Evolutionary conservation across 1,139 yeast species (phyloP).

Genomic region (Blastobotrys aristatus): DNA sequence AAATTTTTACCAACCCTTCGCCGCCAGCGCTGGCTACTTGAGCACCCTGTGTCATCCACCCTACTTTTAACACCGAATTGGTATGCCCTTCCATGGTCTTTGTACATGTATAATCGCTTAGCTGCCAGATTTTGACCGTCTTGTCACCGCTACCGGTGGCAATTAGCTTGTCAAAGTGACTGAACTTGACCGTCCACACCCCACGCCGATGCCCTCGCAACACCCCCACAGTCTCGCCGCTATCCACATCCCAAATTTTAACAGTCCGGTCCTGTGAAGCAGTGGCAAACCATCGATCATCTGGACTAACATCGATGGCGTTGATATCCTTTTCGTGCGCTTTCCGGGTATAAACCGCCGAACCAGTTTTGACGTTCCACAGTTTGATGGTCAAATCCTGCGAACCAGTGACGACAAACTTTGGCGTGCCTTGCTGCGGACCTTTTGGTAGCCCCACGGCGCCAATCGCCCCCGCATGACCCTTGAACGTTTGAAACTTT

Average conservation of each 20-base stretch:
- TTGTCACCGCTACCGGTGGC: conserved; percentile 86
- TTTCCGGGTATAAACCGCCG: conserved; percentile 80
- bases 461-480: conserved; percentile 84
- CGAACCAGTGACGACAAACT: conserved; percentile 77
- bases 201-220: conserved; percentile 91
- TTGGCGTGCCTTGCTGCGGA: conserved; percentile 47
- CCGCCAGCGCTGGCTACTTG: conserved; percentile 86
- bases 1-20: conserved; percentile 85
- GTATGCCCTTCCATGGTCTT: conserved; percentile 93
- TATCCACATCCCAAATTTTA: conserved; percentile 77
- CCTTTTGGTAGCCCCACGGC: conserved; percentile 71
- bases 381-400: conserved; percentile 85
- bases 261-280: conserved; percentile 95
- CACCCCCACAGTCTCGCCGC: conserved; percentile 82
- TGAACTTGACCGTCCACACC: conserved; percentile 84
- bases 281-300: conserved; percentile 81
- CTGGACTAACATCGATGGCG: conserved; percentile 80
- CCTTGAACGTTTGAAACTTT: conserved; percentile 43
- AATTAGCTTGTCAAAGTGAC: conserved; percentile 69
- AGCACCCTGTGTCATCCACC: conserved; percentile 59
- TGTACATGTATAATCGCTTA: conserved; percentile 66
- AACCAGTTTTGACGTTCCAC: conserved; percentile 50
- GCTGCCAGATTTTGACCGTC: conserved; percentile 83
- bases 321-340: conserved; percentile 97
- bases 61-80: conserved; percentile 80